phyloP scores from a whole-genome alignment of 805 yeast species.

The Yamadazyma takamatsuzukensis region DNA sequence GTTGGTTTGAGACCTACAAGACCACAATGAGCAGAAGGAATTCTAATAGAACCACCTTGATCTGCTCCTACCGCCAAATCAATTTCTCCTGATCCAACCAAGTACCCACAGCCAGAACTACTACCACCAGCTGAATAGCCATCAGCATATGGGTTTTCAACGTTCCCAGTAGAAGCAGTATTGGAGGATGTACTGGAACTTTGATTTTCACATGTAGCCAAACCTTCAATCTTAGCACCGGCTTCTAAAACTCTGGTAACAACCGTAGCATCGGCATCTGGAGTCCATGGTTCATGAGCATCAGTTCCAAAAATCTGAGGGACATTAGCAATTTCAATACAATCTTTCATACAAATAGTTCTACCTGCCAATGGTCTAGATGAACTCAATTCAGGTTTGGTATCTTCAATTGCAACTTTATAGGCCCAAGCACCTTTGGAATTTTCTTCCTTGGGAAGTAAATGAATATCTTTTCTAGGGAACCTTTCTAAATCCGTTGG shows the following conservation, averaged over 20 bases:
- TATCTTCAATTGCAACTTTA: constrained; percentile 16
- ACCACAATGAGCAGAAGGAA: constrained; percentile 44
- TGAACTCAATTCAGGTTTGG: constrained; percentile 8
- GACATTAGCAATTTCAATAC: constrained; percentile 12
- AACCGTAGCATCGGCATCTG: constrained; percentile 17
- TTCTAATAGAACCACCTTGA: constrained; percentile 50
- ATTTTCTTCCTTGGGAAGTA: constrained; percentile 6
- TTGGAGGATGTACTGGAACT: constrained; percentile 14
- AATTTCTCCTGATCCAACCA: constrained; percentile 44
- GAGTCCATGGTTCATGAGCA: constrained; percentile 11
- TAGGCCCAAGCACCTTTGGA: constrained; percentile 14
- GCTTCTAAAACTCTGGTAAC: constrained; percentile 30
- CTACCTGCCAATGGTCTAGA: constrained; percentile 10
- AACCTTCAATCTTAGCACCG: constrained; percentile 23
- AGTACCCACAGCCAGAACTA: constrained; percentile 52
- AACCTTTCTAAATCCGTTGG: constrained; percentile 10
- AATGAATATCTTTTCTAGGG: constrained; percentile 7
- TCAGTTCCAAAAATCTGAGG: constrained; percentile 15
- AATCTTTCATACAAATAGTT: constrained; percentile 13
- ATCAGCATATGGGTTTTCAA: constrained; percentile 13
- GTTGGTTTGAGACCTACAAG: constrained; percentile 45
- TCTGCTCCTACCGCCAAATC: constrained; percentile 54
- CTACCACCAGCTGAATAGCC: constrained; percentile 41
- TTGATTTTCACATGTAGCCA: constrained; percentile 15
- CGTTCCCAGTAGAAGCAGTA: constrained; percentile 15